Evolutionary conservation across 352 stramenopile genomes (phyloP), one percentile per base, ranked within the genome.

Genomic region (Globisporangium uncinulatum): DNA sequence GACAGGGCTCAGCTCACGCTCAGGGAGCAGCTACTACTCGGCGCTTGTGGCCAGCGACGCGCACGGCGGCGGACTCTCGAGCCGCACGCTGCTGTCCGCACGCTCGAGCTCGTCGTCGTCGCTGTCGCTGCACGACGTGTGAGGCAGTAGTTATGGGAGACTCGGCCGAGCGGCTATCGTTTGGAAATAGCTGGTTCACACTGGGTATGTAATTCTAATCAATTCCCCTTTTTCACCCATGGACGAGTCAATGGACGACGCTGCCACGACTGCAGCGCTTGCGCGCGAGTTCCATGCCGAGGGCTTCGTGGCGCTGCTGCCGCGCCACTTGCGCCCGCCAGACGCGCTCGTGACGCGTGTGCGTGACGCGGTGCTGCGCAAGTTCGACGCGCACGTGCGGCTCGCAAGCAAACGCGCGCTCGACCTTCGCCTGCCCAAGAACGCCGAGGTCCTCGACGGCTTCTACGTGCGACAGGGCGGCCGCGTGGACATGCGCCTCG

Each of bases 391-490:
- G 45, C 74, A 77, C 45, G 32, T 86, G 37, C 50, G 50, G 2
- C 52, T 70, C 62, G 73, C 73, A 41, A 24, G 19, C 1, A 55
- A 44, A 0, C 57, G 69, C n/a, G 45, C 63, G 8, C 36, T 82
- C 8, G 70, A 81, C 45, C 56, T 84, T 32, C 61, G 57, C 37
- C 57, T 58, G 17, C 46, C 56, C 19, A 69, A 76, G 55, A 66
- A 88, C 59, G 59, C 73, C 24, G 81, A 91, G 52, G 63, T 65
- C 32, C 69, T 91, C 50, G 47, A 65, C 6, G 81, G 81, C 19
- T 91, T 91, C 34, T 89, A 91, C 66, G 74, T 87, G 41, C 78
- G 81, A 4, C 57, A 87, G 49, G 81, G 81, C 21, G 81, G 81
- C 36, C 76, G 81, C 44, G 71, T 89, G 39, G 81, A 91, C 65